Evolutionary conservation across 1,139 yeast species (phyloP).

Genomic region (Hemisphaericaspora xylanilytica): DNA sequence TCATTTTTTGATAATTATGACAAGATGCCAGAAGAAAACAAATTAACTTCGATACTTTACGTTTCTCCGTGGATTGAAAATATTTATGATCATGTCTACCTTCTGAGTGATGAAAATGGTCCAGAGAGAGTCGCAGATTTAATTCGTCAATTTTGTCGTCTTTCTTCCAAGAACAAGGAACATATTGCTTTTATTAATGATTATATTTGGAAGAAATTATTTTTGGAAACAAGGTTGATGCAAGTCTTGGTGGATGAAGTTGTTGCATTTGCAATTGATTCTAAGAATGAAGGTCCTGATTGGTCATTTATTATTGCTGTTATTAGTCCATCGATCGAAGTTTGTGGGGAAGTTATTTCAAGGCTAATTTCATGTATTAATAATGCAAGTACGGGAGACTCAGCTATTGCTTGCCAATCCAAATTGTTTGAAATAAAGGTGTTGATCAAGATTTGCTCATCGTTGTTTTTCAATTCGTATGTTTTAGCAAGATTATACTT

Average conservation of each 20-base stretch:
- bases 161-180: conserved; percentile 52
- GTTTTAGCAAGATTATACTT: conserved; percentile 62
- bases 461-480: conserved; percentile 71
- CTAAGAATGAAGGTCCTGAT: conserved; percentile 67
- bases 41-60: conserved; percentile 48
- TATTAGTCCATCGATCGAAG: conserved; percentile 70
- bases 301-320: conserved; percentile 66
- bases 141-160: conserved; percentile 60
- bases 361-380: conserved; percentile 54
- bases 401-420: conserved; percentile 58
- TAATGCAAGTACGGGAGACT: conserved; percentile 43
- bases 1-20: conserved; percentile 61
- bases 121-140: conserved; percentile 60
- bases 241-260: conserved; percentile 68
- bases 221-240: conserved; percentile 59
- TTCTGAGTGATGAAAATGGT: conserved; percentile 54
- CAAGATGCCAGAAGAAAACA: conserved; percentile 33
- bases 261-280: conserved; percentile 70
- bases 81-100: conserved; percentile 55
- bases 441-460: conserved; percentile 62
- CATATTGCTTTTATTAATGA: conserved; percentile 40
- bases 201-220: conserved; percentile 69
- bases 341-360: conserved; percentile 64
- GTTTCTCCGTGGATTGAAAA: conserved; percentile 80
- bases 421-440: conserved; percentile 74